Conservation (phyloP, 192 early-diverging fungal genomes). For the Phlyctochytrium planicorne region DNA sequence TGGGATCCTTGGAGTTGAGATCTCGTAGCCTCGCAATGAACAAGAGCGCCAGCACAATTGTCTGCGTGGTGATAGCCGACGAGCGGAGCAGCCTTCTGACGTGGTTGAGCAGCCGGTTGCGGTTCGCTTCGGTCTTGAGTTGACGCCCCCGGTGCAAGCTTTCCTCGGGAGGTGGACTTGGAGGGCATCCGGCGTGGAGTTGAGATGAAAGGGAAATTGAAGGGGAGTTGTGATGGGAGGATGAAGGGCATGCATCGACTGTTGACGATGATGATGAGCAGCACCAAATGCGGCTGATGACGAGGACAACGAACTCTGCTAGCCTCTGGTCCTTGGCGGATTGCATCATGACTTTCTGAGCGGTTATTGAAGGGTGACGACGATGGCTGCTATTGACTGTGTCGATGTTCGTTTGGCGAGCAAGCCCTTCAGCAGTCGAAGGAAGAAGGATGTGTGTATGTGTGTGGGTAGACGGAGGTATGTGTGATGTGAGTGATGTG, state of each 20-base stretch:
- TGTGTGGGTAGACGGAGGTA: too few species aligned
- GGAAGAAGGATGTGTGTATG: too few species aligned
- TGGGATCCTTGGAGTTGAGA: slow-evolving; percentile 16
- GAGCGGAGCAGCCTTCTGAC: slow-evolving; percentile 17
- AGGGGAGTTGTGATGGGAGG: background rate
- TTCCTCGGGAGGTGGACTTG: background rate
- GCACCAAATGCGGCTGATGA: slow-evolving; percentile 1
- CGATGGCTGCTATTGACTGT: background rate
- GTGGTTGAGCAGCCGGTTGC: slow-evolving; percentile 1
- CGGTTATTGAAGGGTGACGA: background rate
- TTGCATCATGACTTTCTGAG: background rate
- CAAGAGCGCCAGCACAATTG: slow-evolving; percentile 14
- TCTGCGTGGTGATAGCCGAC: slow-evolving; percentile 7
- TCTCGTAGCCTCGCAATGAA: slow-evolving; percentile 16
- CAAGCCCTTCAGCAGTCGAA: too few species aligned
- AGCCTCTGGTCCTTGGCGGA: background rate
- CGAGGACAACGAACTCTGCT: slow-evolving; percentile 1
- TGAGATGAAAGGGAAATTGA: background rate
- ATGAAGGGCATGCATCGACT: background rate
- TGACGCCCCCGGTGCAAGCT: background rate
- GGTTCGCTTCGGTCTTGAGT: background rate
- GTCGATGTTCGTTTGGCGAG: background rate
- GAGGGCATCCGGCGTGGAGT: background rate
- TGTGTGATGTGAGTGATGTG: background rate
- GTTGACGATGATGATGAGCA: background rate